Evolutionary conservation across 1,284 basidiomycete genomes (phyloP), one percentile per base, ranked within the genome.

Genomic region (Puccinia polysora): DNA sequence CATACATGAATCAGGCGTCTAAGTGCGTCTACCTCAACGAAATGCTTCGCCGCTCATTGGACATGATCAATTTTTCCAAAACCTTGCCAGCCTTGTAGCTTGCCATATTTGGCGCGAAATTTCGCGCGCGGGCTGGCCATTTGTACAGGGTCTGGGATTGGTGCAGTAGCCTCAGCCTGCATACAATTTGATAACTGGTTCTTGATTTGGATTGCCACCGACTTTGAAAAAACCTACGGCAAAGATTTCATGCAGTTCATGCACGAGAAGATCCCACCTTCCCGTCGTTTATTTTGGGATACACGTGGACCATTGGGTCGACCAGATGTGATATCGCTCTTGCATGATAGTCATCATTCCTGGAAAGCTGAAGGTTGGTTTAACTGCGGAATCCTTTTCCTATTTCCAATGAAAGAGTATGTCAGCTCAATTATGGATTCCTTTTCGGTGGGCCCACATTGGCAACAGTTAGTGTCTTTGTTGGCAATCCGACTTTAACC

Each of bases 141-240:
- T 73, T 89, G 87, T 79, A 89, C 88, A 1, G 88, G 88, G 59
- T 88, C 88, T 8, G 88, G 88, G 73, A 84, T 89, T 69, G 88
- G 87, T 38, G 86, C 88, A 43, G 87, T 86, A 1, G 83, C 89
- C 36, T 86, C 88, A 20, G 89, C 87, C 15, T 88, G 86, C 75
- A 81, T 88, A 40, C 88, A 88, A 78, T 88, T n/a, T n/a, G n/a
- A n/a, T n/a, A n/a, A n/a, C n/a, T n/a, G n/a, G n/a, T n/a, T n/a
- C n/a, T n/a, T n/a, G 69, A 89, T 89, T 76, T 89, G 87, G 88
- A 89, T 89, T 74, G 62, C 65, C 52, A 81, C 81, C 40, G 81
- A 82, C 74, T 81, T 82, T 65, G 81, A 82, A 77, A 81, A 81
- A 81, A 88, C 88, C 0, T 89, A 89, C 76, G 88, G 88, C 14